Base-by-base conservation (phyloP, 306 rosid species). In the Gillenia trifoliata region DNA sequence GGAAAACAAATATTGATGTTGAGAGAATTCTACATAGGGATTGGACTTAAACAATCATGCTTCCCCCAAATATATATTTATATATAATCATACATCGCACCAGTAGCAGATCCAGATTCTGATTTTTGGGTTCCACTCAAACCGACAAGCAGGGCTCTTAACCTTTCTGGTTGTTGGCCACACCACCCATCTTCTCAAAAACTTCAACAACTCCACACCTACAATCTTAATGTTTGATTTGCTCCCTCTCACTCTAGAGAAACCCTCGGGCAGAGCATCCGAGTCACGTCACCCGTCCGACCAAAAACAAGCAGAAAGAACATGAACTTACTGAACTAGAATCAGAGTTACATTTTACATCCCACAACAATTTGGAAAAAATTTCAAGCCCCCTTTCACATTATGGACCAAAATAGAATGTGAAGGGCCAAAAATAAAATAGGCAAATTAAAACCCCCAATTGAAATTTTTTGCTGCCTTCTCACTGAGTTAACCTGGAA, bases 111-210 rank as follows among this genome's bases (percentile, higher is more conserved):
- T 92, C 89, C 89, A 80, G 89, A 81, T 89, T 83, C 93, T 85
- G 96, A 90, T 90, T 80, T 93, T 92, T 89, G 93, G 91, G 97
- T 83, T 87, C 90, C 72, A 78, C 83, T 36, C 68, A 77, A 81
- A 83, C 93, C 89, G 78, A 87, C 85, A 87, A 73, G 77, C 83
- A 76, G 83, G 82, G 83, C 84, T 79, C 73, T 64, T 74, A 73
- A 71, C 83, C 84, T 86, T 80, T 80, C 68, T 83, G 88, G 89
- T 85, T 86, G 94, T 85, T 87, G 87, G 90, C 79, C 86, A 75
- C 82, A 83, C 87, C 87, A 83, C 87, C 87, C 64, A 86, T 85
- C 89, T 59, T 68, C 86, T 84, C 71, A 17, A 82, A 57, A 23
- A 36, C 80, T 82, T 75, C 82, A 89, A 88, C 93, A 78, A 89